Conservation (phyloP, 108 stramenopile genomes). For the Cylindrotheca fusiformis region DNA sequence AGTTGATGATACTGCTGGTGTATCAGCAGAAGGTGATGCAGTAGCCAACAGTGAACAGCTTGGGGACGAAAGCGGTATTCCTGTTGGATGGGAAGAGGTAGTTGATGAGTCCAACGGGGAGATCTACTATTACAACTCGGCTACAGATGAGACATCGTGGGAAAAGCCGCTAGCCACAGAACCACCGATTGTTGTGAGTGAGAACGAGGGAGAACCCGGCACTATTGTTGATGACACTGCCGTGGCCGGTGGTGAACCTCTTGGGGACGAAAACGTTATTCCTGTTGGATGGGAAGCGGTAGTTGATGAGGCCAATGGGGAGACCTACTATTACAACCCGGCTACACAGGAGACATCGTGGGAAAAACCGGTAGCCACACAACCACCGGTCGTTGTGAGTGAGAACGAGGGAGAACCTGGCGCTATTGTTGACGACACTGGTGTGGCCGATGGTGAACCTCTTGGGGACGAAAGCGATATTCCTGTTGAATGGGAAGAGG, state of each 20-base stretch:
- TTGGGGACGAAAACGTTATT: not conserved
- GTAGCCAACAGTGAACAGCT: not conserved
- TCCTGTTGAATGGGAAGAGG: slow-evolving; percentile 32
- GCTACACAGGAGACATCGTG: slow-evolving; percentile 48
- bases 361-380: slow-evolving; percentile 54
- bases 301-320: slow-evolving; percentile 27
- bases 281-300: slow-evolving; percentile 9
- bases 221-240: not conserved
- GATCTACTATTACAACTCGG: slow-evolving; percentile 36
- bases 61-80: slow-evolving; percentile 1
- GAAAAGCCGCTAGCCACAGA: slow-evolving; percentile 10
- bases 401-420: not conserved
- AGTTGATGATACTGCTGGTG: slow-evolving; percentile 1
- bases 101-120: slow-evolving; percentile 38
- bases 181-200: slow-evolving; percentile 12
- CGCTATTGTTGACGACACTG: not conserved
- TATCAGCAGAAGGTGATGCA: not conserved
- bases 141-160: slow-evolving; percentile 36
- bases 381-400: not conserved
- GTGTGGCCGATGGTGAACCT: slow-evolving; percentile 9
- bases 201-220: not conserved
- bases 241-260: not conserved
- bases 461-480: slow-evolving; percentile 30
- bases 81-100: slow-evolving; percentile 36
- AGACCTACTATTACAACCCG: slow-evolving; percentile 71